Base-by-base conservation (phyloP, 139 green algal genomes). In the Parachlorella kessleri region DNA sequence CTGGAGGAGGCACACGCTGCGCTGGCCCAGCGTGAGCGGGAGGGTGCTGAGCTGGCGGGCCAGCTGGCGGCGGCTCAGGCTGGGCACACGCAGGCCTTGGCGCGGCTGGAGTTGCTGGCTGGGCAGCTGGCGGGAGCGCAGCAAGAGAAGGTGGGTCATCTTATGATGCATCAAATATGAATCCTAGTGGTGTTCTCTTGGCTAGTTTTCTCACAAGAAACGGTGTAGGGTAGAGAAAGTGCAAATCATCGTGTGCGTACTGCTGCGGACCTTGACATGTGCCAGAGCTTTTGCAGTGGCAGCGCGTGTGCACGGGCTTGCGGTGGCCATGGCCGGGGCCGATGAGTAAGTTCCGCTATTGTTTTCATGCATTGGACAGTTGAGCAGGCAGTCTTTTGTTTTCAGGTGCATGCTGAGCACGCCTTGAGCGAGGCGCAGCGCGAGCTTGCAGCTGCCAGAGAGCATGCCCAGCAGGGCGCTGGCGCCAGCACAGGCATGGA, bases 41-140 rank as follows among this genome's bases (percentile, higher is more conserved):
- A 81, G 68, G 1, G 7, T 3, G 7, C 3, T 30, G 66, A 65
- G 67, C 63, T 66, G 21, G 71, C 66, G n/a, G 76, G 67, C 53
- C 76, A 81, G 67, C 76, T 81, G 53, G 70, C 76, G n/a, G 76
- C 76, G 6, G 38, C 76, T 6, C 67, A 76, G 68, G 42, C 71
- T 54, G 38, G 64, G 53, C 67, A 76, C 38, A 54, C 59, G 18
- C 30, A 38, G 3, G 68, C 76, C 5, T 18, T 81, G 67, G 67
- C 64, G 53, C 76, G 68, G 30, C 37, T 81, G 54, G 55, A 76
- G 37, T 36, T 35, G 24, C 53, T 81, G 53, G 53, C 76, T 2
- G 68, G 63, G 68, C 67, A 36, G 9, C 76, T 81, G 76, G 76
- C 76, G 21, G 18, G 41, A 30, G 36, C 68, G 53, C 68, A 76